phyloP scores from a whole-genome alignment of 805 yeast genomes.

The Pichia occidentalis region DNA sequence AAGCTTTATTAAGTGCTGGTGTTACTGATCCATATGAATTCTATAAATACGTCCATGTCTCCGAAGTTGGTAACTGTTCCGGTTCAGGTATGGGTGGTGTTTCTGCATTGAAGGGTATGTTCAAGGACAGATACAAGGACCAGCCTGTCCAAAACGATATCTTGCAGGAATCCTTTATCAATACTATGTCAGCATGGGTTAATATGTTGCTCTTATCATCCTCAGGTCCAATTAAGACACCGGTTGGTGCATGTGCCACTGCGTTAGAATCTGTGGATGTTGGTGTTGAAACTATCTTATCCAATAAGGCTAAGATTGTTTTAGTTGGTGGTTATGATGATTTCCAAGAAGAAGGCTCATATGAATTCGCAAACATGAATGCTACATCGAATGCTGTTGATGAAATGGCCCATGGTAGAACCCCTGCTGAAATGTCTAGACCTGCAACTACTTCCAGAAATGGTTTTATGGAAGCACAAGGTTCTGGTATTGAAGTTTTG shows the following conservation, averaged over 20 bases:
- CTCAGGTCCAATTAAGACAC: conserved; percentile 98
- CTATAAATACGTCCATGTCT: conserved; percentile 95
- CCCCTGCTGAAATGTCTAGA: conserved; percentile 98
- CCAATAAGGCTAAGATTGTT: conserved; percentile 94
- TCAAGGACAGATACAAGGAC: conserved; percentile 88
- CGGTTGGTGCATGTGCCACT: conserved; percentile 99
- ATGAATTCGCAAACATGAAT: conserved; percentile 97
- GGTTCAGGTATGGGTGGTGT: conserved; percentile 99
- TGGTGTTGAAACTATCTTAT: conserved; percentile 88
- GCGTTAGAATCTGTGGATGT: conserved; percentile 95
- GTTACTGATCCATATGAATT: conserved; percentile 97
- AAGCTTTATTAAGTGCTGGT: conserved; percentile 92
- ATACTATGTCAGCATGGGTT: conserved; percentile 99
- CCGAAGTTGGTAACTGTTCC: conserved; percentile 98
- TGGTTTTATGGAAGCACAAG: conserved; percentile 99
- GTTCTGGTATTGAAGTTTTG: conserved; percentile 95
- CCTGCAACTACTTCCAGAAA: conserved; percentile 94
- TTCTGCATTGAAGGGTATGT: conserved; percentile 94
- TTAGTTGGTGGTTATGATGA: conserved; percentile 99
- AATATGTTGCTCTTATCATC: conserved; percentile 95
- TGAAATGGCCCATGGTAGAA: conserved; percentile 92
- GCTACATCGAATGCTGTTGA: conserved; percentile 89
- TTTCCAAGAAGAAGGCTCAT: conserved; percentile 98
- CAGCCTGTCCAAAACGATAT: conserved; percentile 95
- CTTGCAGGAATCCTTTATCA: conserved; percentile 95